A percentile compares a stretch with the other conserved stretches of the same genome.
Conservation (phyloP, 1,284 basidiomycete genomes). For the Phylloboletellus chloephorus region DNA sequence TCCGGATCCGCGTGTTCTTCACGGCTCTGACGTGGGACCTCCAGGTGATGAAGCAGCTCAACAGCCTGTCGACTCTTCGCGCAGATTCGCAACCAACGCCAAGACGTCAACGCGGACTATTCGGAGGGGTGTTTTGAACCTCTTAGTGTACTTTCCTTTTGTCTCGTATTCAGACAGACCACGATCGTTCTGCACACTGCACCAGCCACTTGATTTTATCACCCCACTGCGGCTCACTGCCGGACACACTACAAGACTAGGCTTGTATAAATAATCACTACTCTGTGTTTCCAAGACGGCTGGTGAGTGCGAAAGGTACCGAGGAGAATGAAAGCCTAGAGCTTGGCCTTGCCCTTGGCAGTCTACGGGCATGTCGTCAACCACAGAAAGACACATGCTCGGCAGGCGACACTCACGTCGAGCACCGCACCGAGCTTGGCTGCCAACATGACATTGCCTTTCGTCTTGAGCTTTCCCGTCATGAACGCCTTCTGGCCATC, state of each 20-base stretch:
- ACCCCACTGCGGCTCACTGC: slow-evolving; percentile 1
- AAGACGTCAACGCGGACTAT: slow-evolving; percentile 67
- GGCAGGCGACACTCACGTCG: slow-evolving; percentile 48
- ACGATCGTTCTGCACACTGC: slow-evolving; percentile 13
- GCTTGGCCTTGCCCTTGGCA: slow-evolving; percentile 36
- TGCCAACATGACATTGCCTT: slow-evolving; percentile 83
- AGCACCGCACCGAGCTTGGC: slow-evolving; percentile 83
- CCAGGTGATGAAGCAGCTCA: slow-evolving; percentile 87
- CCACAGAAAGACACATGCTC: neutral
- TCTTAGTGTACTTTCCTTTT: neutral
- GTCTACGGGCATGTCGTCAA: slow-evolving; percentile 21
- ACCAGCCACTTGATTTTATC: neutral
- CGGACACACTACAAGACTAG: slow-evolving; percentile 3
- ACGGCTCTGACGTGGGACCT: slow-evolving; percentile 1
- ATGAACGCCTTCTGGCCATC: slow-evolving; percentile 93
- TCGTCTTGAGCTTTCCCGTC: slow-evolving; percentile 85
- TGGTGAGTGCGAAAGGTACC: neutral
- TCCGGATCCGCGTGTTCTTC: neutral
- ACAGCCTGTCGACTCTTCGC: slow-evolving; percentile 78
- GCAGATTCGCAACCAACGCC: slow-evolving; percentile 67
- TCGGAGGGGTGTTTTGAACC: slow-evolving; percentile 56
- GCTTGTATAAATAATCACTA: slow-evolving; percentile 19
- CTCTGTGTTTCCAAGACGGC: slow-evolving; percentile 10
- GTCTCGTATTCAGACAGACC: slow-evolving; percentile 1
- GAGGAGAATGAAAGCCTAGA: slow-evolving; percentile 18